Evolutionary conservation across 2,329 filamentous ascomycete genomes (phyloP).

Genomic region (Aulographum hederae): DNA sequence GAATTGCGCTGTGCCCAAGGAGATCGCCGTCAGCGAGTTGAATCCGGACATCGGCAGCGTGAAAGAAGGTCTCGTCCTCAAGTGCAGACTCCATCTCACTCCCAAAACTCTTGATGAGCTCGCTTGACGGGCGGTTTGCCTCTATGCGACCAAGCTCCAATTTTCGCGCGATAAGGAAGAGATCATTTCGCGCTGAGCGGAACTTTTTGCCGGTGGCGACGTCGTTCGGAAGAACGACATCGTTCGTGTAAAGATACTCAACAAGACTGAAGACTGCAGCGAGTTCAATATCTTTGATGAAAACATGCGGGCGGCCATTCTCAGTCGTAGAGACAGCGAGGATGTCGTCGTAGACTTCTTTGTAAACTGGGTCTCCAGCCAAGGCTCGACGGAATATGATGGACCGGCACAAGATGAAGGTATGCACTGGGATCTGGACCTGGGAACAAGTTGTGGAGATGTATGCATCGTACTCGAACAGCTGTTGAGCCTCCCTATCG

Average conservation of each 20-base stretch:
- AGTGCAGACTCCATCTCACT: conserved; percentile 54
- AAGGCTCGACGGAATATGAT: no score
- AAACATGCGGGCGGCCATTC: conserved; percentile 40
- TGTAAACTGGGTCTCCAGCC: no score
- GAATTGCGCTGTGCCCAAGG: conserved; percentile 55
- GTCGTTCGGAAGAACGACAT: conserved; percentile 68
- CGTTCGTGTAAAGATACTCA: conserved; percentile 66
- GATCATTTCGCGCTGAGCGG: conserved; percentile 53
- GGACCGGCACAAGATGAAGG: conserved; percentile 73
- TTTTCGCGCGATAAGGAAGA: conserved; percentile 68
- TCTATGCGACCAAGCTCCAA: conserved; percentile 58
- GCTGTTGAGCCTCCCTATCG: no score
- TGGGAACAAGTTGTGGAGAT: conserved; percentile 50
- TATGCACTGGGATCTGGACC: conserved; percentile 60
- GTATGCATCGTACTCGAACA: no score
- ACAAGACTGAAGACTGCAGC: conserved; percentile 64
- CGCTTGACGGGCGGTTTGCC: conserved; percentile 58
- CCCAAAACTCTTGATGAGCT: conserved; percentile 34
- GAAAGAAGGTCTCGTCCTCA: conserved; percentile 51
- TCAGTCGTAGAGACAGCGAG: conserved; percentile 26
- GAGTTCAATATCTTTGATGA: conserved; percentile 55
- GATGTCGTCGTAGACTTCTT: no score
- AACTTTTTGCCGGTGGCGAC: conserved; percentile 43
- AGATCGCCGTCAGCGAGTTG: conserved; percentile 56
- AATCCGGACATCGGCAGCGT: conserved; percentile 61